Base-by-base conservation (phyloP, 768 basidiomycete genomes). In the Lactifluus subvellereus region DNA sequence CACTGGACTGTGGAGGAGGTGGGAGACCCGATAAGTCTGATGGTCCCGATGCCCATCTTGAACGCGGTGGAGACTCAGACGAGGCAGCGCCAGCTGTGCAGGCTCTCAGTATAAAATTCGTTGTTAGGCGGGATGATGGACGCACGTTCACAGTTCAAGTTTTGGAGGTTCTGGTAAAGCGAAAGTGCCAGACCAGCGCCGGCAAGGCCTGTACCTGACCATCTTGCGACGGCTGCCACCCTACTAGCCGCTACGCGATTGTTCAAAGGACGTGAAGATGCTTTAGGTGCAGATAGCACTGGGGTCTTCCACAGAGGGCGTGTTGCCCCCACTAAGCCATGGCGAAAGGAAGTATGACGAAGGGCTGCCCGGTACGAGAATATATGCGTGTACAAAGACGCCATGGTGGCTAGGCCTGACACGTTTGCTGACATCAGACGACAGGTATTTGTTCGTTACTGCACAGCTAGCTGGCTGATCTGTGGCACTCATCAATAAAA, bases 1-100 rank as follows among this genome's bases (percentile, higher is more conserved):
- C 78, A 0, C 84, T 80, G n/a, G 93, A 94, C 50, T 74, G 67
- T 2, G 89, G 88, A 3, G 81, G 86, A 14, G 84, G 82, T 0
- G 82, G 82, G 11, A 74, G 69, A 4, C 60, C 64, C n/a, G 56
- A 14, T 4, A 27, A 10, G 49, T 60, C 48, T 4, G 49, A 20
- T 2, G 32, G 27, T 22, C 22, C 57, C 20, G 13, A n/a, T 20
- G 43, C 43, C 30, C 27, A 58, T 50, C 20, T 57, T 38, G 56
- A 33, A 52, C n/a, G 55, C 5, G 61, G 45, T 42, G 40, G 42
- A n/a, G 60, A 27, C 27, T 27, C 27, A 27, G 27, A 18, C 8
- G 42, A 37, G 9, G 32, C 33, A 8, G 42, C 9, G 9, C 8
- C 13, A 35, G 50, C 64, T 57, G 53, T 45, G 33, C 11, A 16